Evolutionary conservation across 352 stramenopile genomes (phyloP).

Genomic region (Phytophthora brassicae): DNA sequence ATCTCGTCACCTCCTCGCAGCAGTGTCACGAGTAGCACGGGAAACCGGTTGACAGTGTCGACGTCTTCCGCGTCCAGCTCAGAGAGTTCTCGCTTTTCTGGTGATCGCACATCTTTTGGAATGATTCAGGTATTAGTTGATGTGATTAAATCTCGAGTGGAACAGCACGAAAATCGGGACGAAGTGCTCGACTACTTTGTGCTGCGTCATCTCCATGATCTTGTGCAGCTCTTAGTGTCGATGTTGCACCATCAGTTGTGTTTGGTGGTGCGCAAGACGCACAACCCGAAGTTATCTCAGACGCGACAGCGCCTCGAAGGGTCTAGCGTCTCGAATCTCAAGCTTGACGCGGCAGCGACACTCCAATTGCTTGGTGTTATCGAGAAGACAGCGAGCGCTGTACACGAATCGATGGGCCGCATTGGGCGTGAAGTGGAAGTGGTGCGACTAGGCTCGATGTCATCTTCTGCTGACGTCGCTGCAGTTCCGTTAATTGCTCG

Average conservation of each 20-base stretch:
- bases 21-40: conserved; percentile 3
- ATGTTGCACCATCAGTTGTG: conserved; percentile 77
- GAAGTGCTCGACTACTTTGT: conserved; percentile 54
- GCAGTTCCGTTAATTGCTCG: conserved; percentile 31
- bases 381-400: conserved; percentile 22
- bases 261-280: conserved; percentile 60
- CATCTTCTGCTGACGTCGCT: conserved; percentile 9
- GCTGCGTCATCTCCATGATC: conserved; percentile 45
- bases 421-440: conserved; percentile 20
- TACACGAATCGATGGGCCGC: conserved; percentile 22
- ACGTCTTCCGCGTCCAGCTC: conserved; percentile 15
- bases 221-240: conserved; percentile 64
- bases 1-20: conserved; percentile 53
- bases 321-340: conserved; percentile 13
- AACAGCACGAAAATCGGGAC: conserved; percentile 35
- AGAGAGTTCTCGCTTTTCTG: conserved; percentile 51
- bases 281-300: conserved; percentile 59
- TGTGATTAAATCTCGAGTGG: conserved; percentile 38
- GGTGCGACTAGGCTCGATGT: background rate
- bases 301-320: conserved; percentile 44
- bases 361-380: conserved; percentile 27
- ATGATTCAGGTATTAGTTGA: conserved; percentile 68
- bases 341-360: conserved; percentile 24
- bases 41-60: conserved; percentile 1
- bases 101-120: conserved; percentile 65